Percentiles rank a stretch among this genome's conserved stretches.
These are phyloP conservation scores for Dactylellina cionopaga DNA, from an alignment of 2,329 filamentous ascomycete species.

Conservation along the genomic window DNA sequence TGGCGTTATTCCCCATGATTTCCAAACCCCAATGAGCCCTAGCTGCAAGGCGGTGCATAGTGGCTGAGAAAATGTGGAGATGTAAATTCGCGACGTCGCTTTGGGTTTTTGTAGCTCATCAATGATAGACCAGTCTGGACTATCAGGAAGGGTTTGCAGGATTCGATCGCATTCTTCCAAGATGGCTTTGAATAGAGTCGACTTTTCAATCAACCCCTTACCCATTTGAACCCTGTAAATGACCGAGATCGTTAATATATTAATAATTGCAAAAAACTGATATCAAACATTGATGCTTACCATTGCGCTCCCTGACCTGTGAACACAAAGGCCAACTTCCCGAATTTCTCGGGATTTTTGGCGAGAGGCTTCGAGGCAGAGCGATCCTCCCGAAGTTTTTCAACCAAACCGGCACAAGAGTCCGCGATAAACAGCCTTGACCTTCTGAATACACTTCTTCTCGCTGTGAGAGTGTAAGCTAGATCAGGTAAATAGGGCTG, in stretches of 20 bases:
- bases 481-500: conserved; percentile 62
- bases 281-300: conserved; percentile 16
- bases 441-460: conserved; percentile 56
- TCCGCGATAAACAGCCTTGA: conserved; percentile 5
- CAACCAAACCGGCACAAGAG: conserved; percentile 3
- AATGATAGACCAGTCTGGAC: conserved; percentile 27
- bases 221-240: conserved; percentile 32
- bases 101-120: conserved; percentile 32
- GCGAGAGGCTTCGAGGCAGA: conserved; percentile 4
- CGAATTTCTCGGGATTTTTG: conserved; percentile 9
- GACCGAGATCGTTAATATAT: not conserved
- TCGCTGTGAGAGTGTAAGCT: conserved; percentile 75
- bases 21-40: conserved; percentile 62
- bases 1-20: conserved; percentile 58
- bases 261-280: not conserved
- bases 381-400: not conserved
- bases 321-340: conserved; percentile 57
- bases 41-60: conserved; percentile 68
- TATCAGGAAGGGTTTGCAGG: conserved; percentile 24
- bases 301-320: conserved; percentile 62
- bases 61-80: conserved; percentile 65
- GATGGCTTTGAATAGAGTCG: not conserved
- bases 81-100: conserved; percentile 46
- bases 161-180: conserved; percentile 32
- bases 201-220: conserved; percentile 17